Percentiles rank a stretch among this genome's conserved stretches.
phyloP scores from a whole-genome alignment of 495 filamentous ascomycete species.

The Apiosordaria backusii region DNA sequence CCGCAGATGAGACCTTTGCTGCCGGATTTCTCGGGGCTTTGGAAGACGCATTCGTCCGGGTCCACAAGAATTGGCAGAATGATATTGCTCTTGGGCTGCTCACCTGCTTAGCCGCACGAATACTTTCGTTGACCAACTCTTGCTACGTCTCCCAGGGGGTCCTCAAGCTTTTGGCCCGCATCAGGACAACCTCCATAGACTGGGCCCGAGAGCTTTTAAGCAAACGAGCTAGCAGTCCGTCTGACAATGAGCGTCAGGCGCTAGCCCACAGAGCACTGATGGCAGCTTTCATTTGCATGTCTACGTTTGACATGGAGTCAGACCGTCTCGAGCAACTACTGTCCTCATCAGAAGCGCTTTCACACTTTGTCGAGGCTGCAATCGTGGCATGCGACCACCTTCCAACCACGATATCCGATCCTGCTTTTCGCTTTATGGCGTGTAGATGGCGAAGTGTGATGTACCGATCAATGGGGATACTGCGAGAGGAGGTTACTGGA shows the following conservation, averaged over 20 bases:
- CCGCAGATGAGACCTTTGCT: constrained; percentile 2
- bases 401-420: not conserved
- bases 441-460: constrained; percentile 16
- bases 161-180: constrained; percentile 11
- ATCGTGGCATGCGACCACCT: constrained; percentile 13
- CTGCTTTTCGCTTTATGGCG: constrained; percentile 7
- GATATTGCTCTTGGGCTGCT: constrained; percentile 18
- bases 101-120: constrained; percentile 16
- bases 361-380: constrained; percentile 6
- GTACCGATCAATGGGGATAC: constrained; percentile 5
- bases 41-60: constrained; percentile 10
- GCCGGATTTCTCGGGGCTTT: not conserved
- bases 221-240: not conserved
- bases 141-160: not conserved
- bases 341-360: constrained; percentile 1
- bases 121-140: constrained; percentile 16
- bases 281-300: constrained; percentile 12
- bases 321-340: constrained; percentile 7
- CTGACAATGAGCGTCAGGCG: not conserved
- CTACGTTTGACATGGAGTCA: constrained; percentile 16
- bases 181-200: constrained; percentile 11
- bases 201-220: constrained; percentile 18
- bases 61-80: constrained; percentile 26
- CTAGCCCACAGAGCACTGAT: constrained; percentile 9
- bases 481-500: constrained; percentile 3